Base-by-base conservation (phyloP, 345 rosid species). In the Draba incana region DNA sequence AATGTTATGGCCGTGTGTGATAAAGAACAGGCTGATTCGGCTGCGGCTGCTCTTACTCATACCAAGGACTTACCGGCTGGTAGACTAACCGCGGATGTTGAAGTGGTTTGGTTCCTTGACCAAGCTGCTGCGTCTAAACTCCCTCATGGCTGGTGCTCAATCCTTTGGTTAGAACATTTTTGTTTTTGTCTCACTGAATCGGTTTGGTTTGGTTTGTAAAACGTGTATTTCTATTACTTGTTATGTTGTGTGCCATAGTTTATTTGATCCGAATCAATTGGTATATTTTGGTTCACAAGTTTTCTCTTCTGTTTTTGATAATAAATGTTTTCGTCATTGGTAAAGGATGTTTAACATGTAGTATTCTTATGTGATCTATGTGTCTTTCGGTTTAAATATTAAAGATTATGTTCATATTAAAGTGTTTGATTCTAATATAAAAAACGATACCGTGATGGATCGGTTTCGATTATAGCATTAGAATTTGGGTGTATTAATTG, bases 91-190 rank as follows among this genome's bases (percentile, higher is more conserved):
- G 87, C 96, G 0, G 91, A 88, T 77, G 87, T 79, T 3, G 90
- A 89, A 71, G 66, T 89, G 35, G 78, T 85, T 31, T 92, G 90
- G 96, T 86, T 86, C 76, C 76, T 92, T 83, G 98, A 88, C 81
- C 84, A 81, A 66, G 88, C 58, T 33, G 92, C 98, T 3, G 92
- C 98, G 44, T 85, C 98, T 2, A 62, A 71, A 54, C 76, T 71
- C 56, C 58, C 30, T 56, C 37, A n/a, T 52, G 62, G 68, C 38
- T n/a, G 15, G 45, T 69, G 75, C 47, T 31, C 68, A 20, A 33
- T 70, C 41, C 75, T 62, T 24, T 70, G 55, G 44, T 70, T 33
- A 20, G 4, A 35, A n/a, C n/a, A 16, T 47, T 20, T 30, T 28
- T 53, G 35, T 30, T 12, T 58, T 45, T n/a, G 39, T 42, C 46